Base-by-base conservation (phyloP, 768 basidiomycete species). In the Lactarius indigo region DNA sequence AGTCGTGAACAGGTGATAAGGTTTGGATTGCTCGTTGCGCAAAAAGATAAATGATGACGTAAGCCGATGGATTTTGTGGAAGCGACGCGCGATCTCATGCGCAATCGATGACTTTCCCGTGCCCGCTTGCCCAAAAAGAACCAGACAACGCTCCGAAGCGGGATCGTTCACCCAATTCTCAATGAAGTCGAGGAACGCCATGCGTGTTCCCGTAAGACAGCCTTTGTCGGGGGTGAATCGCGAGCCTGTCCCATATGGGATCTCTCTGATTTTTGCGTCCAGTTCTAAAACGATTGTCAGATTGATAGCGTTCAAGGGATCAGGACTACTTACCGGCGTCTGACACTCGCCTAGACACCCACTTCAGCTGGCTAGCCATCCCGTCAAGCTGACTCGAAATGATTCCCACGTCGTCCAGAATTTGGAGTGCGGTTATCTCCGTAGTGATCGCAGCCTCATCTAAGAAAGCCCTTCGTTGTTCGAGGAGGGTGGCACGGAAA, bases 1-100 rank as follows among this genome's bases (percentile, higher is more conserved):
- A 13, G 57, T 57, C 57, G 57, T 57, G 57, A 57, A 57, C 5
- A 59, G 37, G 13, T 41, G 58, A 26, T 59, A 59, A 1, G 37
- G 37, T 44, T 59, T 44, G 5, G 58, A 59, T 41, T 39, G n/a
- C 26, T 59, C 58, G 15, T 44, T 39, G 15, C 58, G 58, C 20
- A 59, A 17, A 41, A 59, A 59, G 35, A 39, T 39, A 1, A 59
- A 59, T 0, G 35, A 59, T 18, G 37, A 28, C 12, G 35, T 26
- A 28, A 59, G 58, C n/a, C 37, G 23, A 8, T 44, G 30, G 18
- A 57, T 59, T 5, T 42, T 44, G 7, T 59, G 0, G 28, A 41
- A 59, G 26, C 28, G 58, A 26, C 58, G 58, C 0, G 58, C 58
- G 7, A 41, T 52, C 50, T 52, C 50, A 6, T 52, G 50, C 23